Base-by-base conservation (phyloP, 805 yeast genomes). In the Allodekkera sacchari region DNA sequence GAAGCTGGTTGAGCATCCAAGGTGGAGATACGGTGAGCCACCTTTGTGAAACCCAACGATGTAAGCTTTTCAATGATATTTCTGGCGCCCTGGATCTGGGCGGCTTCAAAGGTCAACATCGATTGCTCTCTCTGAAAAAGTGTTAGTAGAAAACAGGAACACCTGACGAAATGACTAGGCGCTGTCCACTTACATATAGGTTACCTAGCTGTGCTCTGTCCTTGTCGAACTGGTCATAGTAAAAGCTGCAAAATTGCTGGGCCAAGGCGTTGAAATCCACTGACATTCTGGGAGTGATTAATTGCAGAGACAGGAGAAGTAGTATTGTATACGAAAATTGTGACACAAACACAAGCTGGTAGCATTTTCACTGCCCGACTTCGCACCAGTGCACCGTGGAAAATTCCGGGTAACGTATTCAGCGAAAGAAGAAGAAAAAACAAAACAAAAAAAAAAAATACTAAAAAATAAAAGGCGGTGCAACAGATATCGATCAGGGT, bases 1-100 rank as follows among this genome's bases (percentile, higher is more conserved):
- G 95, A 81, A 23, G 94, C 95, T 30, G 98, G 98, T 65, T 92
- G 98, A 28, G 97, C 97, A 53, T 92, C 97, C 53, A 92, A 72
- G 27, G 97, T 89, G 34, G 94, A 78, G 54, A 92, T 81, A 65
- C 94, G 74, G 68, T 92, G 99, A 31, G 74, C 80, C 36, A 92
- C 96, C 63, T 87, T 87, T 57, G 73, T 80, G 71, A 92, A 92
- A 32, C 96, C 96, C 50, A 92, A 71, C 23, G 87, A 73, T 17
- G 75, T 77, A 45, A 92, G 74, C 59, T 92, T 89, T 66, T 92
- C 97, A 42, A 92, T 87, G 52, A 92, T 92, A 50, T 68, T 80
- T 65, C 80, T 78, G 36, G 94, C 83, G 46, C 99, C 98, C 67
- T 89, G 98, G 44, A 83, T 69, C 68, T 89, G 96, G 37, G 87